These are phyloP conservation scores for Passiflora organensis DNA, from an alignment of 345 rosid genomes.

Conservation along the genomic window DNA sequence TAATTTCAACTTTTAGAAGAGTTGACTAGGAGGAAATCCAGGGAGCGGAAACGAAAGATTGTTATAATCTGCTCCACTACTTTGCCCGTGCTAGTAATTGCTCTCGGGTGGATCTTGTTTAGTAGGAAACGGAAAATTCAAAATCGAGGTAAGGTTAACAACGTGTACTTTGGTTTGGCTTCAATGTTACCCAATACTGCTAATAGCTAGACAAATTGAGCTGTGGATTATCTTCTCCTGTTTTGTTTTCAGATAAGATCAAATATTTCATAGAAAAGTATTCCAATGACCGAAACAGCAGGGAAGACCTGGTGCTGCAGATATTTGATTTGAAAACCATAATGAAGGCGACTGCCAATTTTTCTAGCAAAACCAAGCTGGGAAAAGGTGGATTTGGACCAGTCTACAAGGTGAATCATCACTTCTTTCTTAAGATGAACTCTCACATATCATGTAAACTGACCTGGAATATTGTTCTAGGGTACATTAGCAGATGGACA, in stretches of 20 bases:
- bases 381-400: neutral
- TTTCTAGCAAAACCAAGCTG: neutral
- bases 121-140: neutral
- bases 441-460: neutral
- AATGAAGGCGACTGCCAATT: neutral
- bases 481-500: neutral
- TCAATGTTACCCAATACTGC: neutral
- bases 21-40: neutral
- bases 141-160: neutral
- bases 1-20: too few relatives aligned
- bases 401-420: too few relatives aligned
- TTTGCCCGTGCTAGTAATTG: neutral
- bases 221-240: neutral
- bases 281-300: neutral
- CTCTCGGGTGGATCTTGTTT: neutral
- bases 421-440: neutral
- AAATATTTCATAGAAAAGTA: neutral
- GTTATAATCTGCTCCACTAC: neutral
- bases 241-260: neutral
- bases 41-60: neutral
- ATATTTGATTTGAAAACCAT: neutral
- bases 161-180: neutral
- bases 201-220: neutral
- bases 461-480: neutral
- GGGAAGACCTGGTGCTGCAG: neutral